Evolutionary conservation across 2,329 filamentous ascomycete species (phyloP).

Genomic region (Sporothrix protearum): DNA sequence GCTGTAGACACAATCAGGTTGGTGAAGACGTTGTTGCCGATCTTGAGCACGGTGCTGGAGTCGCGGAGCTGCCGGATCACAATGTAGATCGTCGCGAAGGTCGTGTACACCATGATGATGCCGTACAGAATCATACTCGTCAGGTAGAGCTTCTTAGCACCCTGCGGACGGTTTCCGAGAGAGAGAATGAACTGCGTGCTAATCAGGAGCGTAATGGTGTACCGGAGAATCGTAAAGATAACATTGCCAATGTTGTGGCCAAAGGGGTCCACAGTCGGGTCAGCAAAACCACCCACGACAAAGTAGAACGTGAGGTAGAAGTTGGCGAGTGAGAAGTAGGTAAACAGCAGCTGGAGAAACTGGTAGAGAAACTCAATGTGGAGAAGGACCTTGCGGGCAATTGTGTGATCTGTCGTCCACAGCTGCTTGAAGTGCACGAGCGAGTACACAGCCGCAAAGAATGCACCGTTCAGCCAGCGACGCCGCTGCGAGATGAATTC

Average conservation of each 20-base stretch:
- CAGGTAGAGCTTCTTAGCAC: constrained; percentile 86
- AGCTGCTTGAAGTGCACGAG: constrained; percentile 92
- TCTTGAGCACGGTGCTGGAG: constrained; percentile 35
- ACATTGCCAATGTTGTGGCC: constrained; percentile 78
- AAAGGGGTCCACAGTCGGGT: constrained; percentile 80
- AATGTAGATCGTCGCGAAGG: constrained; percentile 85
- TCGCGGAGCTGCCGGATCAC: constrained; percentile 73
- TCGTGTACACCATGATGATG: constrained; percentile 94
- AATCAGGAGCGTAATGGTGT: constrained; percentile 81
- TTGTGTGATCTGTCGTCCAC: constrained; percentile 86
- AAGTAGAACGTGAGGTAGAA: constrained; percentile 99
- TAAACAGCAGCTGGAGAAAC: constrained; percentile 87
- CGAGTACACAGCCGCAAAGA: constrained; percentile 97
- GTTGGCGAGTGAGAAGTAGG: constrained; percentile 96
- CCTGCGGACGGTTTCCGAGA: constrained; percentile 93
- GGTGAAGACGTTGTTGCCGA: constrained; percentile 89
- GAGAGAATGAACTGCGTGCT: constrained; percentile 94
- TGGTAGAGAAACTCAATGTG: constrained; percentile 97
- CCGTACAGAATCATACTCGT: constrained; percentile 84
- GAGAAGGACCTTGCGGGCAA: constrained; percentile 83
- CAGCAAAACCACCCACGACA: constrained; percentile 83
- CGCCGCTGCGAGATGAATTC: constrained; percentile 96
- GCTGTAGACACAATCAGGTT: constrained; percentile 89
- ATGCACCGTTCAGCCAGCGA: constrained; percentile 96
- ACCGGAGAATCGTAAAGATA: constrained; percentile 84